Conservation (phyloP, 2,329 filamentous ascomycete genomes). For the Sporothrix mexicana region DNA sequence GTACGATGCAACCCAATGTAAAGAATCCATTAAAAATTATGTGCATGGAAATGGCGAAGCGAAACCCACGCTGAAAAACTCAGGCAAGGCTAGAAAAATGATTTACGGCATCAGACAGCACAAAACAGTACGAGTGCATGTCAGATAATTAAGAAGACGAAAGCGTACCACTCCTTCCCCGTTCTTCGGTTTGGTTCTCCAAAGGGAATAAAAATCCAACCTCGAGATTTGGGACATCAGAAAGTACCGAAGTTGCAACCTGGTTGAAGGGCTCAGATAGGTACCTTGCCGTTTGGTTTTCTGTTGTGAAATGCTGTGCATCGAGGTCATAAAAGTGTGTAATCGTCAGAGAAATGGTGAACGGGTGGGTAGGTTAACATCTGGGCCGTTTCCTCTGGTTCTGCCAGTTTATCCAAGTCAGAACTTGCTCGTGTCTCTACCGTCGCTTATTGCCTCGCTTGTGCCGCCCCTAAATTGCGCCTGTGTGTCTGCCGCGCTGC, state of each 20-base stretch:
- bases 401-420: not conserved
- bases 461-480: not conserved
- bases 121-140: not conserved
- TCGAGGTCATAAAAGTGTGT: not conserved
- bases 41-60: conserved; percentile 7
- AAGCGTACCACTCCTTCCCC: conserved; percentile 17
- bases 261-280: not conserved
- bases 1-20: conserved; percentile 24
- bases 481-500: not conserved
- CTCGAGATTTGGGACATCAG: not conserved
- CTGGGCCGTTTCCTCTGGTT: not conserved
- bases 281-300: not conserved
- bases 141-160: not conserved
- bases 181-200: not conserved
- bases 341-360: not conserved
- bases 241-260: conserved; percentile 19
- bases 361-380: not conserved
- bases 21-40: conserved; percentile 14
- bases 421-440: conserved; percentile 17
- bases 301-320: not conserved
- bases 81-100: not conserved
- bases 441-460: conserved; percentile 27
- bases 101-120: not conserved
- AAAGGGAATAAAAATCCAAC: not conserved
- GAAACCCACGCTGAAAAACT: conserved; percentile 19